phyloP scores from a whole-genome alignment of 495 filamentous ascomycete genomes.

The Massariosphaeria phaeospora region DNA sequence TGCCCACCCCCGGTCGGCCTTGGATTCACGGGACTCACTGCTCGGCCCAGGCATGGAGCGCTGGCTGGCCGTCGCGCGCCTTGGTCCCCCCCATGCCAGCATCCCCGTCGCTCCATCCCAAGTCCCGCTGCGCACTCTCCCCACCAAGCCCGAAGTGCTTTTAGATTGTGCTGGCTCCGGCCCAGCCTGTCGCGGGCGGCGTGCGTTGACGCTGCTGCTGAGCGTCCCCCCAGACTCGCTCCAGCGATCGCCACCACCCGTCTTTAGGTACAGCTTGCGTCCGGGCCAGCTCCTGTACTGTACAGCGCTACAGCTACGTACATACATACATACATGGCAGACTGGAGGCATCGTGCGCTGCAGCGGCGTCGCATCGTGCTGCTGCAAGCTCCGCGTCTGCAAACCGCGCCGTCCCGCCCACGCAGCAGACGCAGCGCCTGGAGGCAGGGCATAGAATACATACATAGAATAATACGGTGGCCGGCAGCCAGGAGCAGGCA shows the following conservation, averaged over 20 bases:
- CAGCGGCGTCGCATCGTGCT: slow-evolving; percentile 6
- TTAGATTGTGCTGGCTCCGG: slow-evolving; percentile 33
- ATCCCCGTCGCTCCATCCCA: not conserved
- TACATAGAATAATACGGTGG: too few relatives aligned
- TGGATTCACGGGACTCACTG: slow-evolving; percentile 24
- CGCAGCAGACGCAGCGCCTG: slow-evolving; percentile 19
- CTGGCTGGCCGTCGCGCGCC: too few relatives aligned
- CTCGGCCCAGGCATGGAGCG: slow-evolving; percentile 20
- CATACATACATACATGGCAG: not conserved
- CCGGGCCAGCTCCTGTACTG: slow-evolving; percentile 5
- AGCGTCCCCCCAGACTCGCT: too few relatives aligned
- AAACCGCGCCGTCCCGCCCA: slow-evolving; percentile 34
- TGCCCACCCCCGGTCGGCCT: too few relatives aligned
- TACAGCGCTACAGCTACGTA: not conserved
- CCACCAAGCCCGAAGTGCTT: slow-evolving; percentile 30
- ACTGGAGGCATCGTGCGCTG: slow-evolving; percentile 15
- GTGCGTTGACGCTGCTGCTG: slow-evolving; percentile 18
- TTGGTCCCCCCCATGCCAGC: slow-evolving; percentile 9
- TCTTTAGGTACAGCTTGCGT: slow-evolving; percentile 25
- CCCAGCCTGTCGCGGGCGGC: slow-evolving; percentile 22
- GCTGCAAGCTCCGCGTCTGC: slow-evolving; percentile 2
- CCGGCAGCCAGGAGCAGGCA: too few relatives aligned
- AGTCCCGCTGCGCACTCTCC: slow-evolving; percentile 15
- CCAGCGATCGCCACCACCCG: slow-evolving; percentile 33
- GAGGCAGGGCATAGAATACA: not conserved